phyloP scores from a whole-genome alignment of 176 grass and related monocot species.

The Carex scoparia region DNA sequence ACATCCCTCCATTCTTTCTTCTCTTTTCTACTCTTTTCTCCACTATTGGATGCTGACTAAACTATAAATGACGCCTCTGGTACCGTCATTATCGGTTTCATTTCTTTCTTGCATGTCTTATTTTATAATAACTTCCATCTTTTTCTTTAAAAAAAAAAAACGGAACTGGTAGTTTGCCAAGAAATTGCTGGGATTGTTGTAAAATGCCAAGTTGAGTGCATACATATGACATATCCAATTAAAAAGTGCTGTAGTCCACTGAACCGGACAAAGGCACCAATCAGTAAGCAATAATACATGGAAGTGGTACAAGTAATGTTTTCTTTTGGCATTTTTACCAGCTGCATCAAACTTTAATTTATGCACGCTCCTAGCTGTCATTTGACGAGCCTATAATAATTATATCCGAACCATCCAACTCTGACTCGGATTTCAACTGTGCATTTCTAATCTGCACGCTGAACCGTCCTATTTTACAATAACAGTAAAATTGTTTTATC shows the following conservation, averaged over 20 bases:
- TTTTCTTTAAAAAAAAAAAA: background rate
- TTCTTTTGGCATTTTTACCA: conserved; percentile 1
- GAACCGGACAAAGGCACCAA: background rate
- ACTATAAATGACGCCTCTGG: background rate
- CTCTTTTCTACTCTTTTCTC: background rate
- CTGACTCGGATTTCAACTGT: background rate
- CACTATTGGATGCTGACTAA: background rate
- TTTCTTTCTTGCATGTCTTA: background rate
- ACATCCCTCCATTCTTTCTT: background rate
- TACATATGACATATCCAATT: background rate
- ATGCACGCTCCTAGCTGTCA: background rate
- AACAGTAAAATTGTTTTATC: background rate
- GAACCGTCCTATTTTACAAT: background rate
- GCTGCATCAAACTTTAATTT: background rate
- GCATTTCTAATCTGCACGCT: background rate
- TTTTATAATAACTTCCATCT: too few species aligned
- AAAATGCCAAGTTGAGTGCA: background rate
- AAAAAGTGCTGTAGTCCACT: conserved; percentile 3
- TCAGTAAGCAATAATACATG: background rate
- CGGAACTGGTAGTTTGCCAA: background rate
- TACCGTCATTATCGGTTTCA: background rate
- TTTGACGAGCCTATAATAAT: background rate
- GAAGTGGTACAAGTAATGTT: background rate
- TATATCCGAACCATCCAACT: background rate
- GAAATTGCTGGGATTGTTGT: background rate